Evolutionary conservation across 257 asterid species (phyloP).

Genomic region (Buddleja alternifolia): DNA sequence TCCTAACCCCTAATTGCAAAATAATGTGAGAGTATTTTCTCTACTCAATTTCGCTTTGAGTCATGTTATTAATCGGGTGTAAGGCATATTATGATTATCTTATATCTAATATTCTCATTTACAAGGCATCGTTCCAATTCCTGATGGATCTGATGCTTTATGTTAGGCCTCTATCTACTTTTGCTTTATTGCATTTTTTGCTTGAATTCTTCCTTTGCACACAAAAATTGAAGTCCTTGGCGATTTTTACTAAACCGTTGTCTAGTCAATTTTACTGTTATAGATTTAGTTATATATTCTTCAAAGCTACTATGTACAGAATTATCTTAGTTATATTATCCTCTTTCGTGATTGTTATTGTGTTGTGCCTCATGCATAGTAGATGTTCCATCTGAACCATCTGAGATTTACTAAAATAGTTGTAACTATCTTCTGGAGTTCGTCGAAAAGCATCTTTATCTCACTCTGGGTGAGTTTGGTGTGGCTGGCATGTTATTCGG

Average conservation of each 20-base stretch:
- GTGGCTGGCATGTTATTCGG: background rate
- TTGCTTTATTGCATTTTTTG: too few species aligned
- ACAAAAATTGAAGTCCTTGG: too few species aligned
- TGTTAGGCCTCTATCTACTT: too few species aligned
- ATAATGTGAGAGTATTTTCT: background rate
- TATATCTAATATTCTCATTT: background rate
- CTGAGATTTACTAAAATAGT: background rate
- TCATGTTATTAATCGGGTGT: background rate
- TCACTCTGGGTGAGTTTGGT: background rate
- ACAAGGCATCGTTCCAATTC: background rate
- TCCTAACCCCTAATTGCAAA: background rate
- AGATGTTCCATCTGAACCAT: conserved; percentile 3
- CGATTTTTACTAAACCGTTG: too few species aligned
- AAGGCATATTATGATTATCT: background rate
- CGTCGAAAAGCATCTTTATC: background rate
- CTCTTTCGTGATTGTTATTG: background rate
- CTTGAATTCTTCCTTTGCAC: too few species aligned
- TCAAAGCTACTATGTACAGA: background rate
- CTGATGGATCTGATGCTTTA: too few species aligned
- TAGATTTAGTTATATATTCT: background rate
- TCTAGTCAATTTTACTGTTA: background rate
- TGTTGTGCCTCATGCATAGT: background rate
- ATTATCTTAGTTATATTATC: background rate
- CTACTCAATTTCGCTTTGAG: background rate
- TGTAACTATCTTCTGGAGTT: background rate